These are phyloP conservation scores for Lolium rigidum DNA, from an alignment of 176 grass and related monocot genomes.

Conservation along the genomic window DNA sequence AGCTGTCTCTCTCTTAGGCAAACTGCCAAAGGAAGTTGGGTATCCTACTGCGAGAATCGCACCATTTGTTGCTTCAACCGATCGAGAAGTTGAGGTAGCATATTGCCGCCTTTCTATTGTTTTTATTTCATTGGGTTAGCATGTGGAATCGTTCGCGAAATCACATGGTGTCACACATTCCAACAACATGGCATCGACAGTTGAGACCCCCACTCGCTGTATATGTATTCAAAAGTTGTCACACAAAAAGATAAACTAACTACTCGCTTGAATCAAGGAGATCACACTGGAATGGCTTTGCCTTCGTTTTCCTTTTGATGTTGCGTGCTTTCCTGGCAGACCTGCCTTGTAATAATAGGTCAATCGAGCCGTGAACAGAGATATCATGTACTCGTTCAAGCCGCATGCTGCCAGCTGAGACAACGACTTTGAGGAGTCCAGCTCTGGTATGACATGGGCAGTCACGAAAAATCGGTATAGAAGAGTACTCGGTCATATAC, in stretches of 20 bases:
- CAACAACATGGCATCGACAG: not conserved
- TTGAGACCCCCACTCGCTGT: too few relatives aligned
- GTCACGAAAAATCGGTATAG: not conserved
- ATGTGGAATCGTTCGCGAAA: not conserved
- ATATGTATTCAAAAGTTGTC: not conserved
- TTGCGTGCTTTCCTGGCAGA: not conserved
- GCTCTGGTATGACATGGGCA: not conserved
- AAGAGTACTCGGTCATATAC: not conserved
- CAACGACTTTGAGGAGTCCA: not conserved
- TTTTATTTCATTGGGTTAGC: not conserved
- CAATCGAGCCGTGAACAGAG: not conserved
- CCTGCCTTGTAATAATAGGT: not conserved
- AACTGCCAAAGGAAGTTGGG: not conserved
- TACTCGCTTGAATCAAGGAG: constrained; percentile 5
- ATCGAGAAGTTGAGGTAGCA: not conserved
- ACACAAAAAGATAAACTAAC: not conserved
- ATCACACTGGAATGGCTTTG: not conserved
- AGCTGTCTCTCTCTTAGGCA: not conserved
- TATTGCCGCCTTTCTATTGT: not conserved
- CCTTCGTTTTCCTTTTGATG: not conserved
- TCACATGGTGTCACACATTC: not conserved
- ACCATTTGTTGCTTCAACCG: not conserved
- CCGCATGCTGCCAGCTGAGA: not conserved
- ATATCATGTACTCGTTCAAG: not conserved
- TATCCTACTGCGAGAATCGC: not conserved